Evolutionary conservation across 2,329 filamentous ascomycete genomes (phyloP).

Genomic region (Penicillium sp.): DNA sequence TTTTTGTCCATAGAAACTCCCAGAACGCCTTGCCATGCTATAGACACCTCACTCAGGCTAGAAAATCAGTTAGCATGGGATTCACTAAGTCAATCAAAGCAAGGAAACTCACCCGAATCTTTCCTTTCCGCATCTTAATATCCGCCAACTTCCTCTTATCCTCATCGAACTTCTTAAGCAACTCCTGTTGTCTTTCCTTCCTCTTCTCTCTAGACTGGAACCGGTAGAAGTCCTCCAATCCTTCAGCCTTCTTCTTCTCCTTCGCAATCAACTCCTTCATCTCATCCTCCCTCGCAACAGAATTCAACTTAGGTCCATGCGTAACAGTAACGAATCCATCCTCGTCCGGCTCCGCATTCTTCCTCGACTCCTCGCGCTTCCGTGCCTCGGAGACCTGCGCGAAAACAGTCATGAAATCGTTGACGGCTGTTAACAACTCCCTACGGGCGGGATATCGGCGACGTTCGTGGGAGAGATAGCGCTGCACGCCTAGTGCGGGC

Average conservation of each 20-base stretch:
- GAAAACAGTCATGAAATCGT: constrained; percentile 85
- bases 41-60: constrained; percentile 35
- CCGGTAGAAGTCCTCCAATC: constrained; percentile 73
- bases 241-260: constrained; percentile 65
- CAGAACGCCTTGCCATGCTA: constrained; percentile 31
- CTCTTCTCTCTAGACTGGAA: constrained; percentile 79
- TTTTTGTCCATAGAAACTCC: constrained; percentile 15
- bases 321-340: constrained; percentile 95
- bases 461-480: constrained; percentile 65
- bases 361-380: constrained; percentile 60
- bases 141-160: constrained; percentile 70
- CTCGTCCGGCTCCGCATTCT: constrained; percentile 81
- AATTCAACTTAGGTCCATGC: constrained; percentile 68
- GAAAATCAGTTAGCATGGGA: constrained; percentile 11
- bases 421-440: constrained; percentile 70
- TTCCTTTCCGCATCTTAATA: constrained; percentile 67
- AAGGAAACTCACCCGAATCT: constrained; percentile 50
- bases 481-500: constrained; percentile 54
- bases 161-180: constrained; percentile 73
- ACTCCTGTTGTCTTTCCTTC: constrained; percentile 70
- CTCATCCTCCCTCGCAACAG: constrained; percentile 73
- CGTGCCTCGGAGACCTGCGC: constrained; percentile 64
- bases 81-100: constrained; percentile 6
- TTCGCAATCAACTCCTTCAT: constrained; percentile 59
- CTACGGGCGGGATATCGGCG: constrained; percentile 69